Base-by-base conservation (phyloP, 192 early-diverging fungal genomes). In the Rhizoclosmatium sp. region DNA sequence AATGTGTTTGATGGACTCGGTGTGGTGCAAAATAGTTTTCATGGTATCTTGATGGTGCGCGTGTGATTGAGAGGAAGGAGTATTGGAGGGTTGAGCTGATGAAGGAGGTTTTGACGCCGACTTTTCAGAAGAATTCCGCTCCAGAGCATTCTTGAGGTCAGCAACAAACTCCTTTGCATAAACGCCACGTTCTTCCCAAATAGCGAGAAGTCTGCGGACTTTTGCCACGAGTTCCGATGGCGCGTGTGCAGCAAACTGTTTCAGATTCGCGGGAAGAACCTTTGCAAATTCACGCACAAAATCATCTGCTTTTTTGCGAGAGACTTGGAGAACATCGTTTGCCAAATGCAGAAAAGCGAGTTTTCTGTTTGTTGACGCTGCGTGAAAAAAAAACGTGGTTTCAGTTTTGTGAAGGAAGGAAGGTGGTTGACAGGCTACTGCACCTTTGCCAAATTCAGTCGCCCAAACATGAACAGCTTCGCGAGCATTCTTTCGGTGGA, bases 311-410 rank as follows among this genome's bases (percentile, higher is more conserved):
- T 84, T 85, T 44, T 81, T 78, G 64, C 80, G 62, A 3, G 77
- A 76, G 23, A 78, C 78, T 76, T 87, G 86, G 3, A 87, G 78
- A 44, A 87, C 82, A 69, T 87, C 86, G 70, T 87, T 87, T 47
- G 75, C 81, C 16, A 87, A 80, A 65, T 87, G 80, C 48, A 87
- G 47, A 60, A 83, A 81, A 23, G 71, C 47, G 3, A 87, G 82
- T 61, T 80, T 78, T 41, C 71, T 65, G 23, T n/a, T 16, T 4
- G 75, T 76, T 5, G 75, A 76, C 3, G 41, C 75, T 76, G 75
- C 10, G 40, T 19, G 23, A 12, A 44, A 44, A 44, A 44, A 23
- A 40, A 31, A 31, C 31, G 31, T 31, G 31, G 31, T 31, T 31
- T 31, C 31, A 31, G 31, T 31, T 31, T 31, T 31, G 31, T 31